A percentile compares a stretch with the other conserved stretches of the same genome.
phyloP scores from a whole-genome alignment of 2,329 filamentous ascomycete genomes.

The Ambrosiella cleistominuta region DNA sequence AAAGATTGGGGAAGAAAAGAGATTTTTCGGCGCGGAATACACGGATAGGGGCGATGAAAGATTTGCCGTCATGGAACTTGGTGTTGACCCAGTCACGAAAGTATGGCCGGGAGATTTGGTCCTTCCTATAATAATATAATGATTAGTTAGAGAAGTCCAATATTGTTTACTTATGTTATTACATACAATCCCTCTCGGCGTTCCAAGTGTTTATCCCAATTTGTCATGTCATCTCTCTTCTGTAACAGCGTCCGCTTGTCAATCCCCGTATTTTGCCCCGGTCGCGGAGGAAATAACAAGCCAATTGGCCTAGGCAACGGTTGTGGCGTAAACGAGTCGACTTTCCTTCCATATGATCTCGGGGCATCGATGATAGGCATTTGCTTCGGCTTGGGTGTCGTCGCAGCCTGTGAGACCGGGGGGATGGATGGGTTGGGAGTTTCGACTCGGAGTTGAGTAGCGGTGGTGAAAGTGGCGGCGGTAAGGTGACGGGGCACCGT shows the following conservation, averaged over 20 bases:
- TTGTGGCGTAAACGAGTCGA: conserved; percentile 38
- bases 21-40: conserved; percentile 68
- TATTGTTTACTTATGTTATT: too few relatives aligned
- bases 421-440: conserved; percentile 10
- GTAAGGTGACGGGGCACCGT: not conserved
- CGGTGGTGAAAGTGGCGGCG: conserved; percentile 32
- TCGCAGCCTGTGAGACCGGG: not conserved
- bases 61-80: conserved; percentile 69
- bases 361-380: conserved; percentile 37
- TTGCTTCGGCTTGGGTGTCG: conserved; percentile 10
- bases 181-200: conserved; percentile 57
- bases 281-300: conserved; percentile 50
- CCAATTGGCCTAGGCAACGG: conserved; percentile 62
- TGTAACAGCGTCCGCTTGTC: conserved; percentile 50
- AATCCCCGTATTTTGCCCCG: conserved; percentile 67
- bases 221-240: conserved; percentile 60
- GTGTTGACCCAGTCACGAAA: conserved; percentile 92
- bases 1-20: conserved; percentile 86
- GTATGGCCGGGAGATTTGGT: conserved; percentile 69
- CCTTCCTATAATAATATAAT: conserved; percentile 32
- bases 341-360: conserved; percentile 38
- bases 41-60: conserved; percentile 70
- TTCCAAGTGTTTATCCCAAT: conserved; percentile 69
- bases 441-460: conserved; percentile 27
- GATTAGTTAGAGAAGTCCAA: not conserved